These are phyloP conservation scores for Panaeolus papilionaceus DNA, from an alignment of 768 basidiomycete genomes.

Conservation along the genomic window DNA sequence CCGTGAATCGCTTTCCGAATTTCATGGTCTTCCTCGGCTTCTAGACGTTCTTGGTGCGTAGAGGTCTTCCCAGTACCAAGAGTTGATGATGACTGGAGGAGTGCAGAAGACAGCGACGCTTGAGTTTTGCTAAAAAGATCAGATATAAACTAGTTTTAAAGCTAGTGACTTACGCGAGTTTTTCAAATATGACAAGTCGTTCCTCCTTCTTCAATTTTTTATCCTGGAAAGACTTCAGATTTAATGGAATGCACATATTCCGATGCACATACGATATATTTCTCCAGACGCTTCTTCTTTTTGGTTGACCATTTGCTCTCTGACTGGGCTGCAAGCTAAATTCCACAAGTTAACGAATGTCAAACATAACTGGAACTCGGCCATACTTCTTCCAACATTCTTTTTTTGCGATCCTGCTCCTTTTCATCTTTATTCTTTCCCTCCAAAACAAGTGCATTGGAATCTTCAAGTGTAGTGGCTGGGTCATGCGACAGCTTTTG, in stretches of 20 bases:
- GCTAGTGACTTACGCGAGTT: constrained; percentile 68
- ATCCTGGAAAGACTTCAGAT: constrained; percentile 53
- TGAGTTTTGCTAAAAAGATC: constrained; percentile 70
- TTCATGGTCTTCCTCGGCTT: constrained; percentile 64
- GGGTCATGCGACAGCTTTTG: constrained; percentile 24
- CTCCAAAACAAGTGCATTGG: constrained; percentile 64
- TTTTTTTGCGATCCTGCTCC: constrained; percentile 64
- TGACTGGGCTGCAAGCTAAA: constrained; percentile 54
- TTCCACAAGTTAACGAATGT: constrained; percentile 20
- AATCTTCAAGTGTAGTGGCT: constrained; percentile 42
- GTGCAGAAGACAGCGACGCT: constrained; percentile 62
- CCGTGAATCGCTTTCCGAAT: constrained; percentile 59
- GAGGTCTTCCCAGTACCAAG: constrained; percentile 75
- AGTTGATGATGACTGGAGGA: constrained; percentile 81
- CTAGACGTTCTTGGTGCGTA: constrained; percentile 66
- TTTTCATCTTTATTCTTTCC: constrained; percentile 67
- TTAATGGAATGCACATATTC: not conserved
- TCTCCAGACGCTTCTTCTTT: constrained; percentile 89
- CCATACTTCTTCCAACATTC: constrained; percentile 64
- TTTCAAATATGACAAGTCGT: constrained; percentile 75
- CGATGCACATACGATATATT: constrained; percentile 76
- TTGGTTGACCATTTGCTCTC: constrained; percentile 81
- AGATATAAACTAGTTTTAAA: constrained; percentile 25
- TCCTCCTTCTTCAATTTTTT: constrained; percentile 95
- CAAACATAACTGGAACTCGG: constrained; percentile 3